Conservation (phyloP, 2,329 filamentous ascomycete species). For the Fusarium sp. region DNA sequence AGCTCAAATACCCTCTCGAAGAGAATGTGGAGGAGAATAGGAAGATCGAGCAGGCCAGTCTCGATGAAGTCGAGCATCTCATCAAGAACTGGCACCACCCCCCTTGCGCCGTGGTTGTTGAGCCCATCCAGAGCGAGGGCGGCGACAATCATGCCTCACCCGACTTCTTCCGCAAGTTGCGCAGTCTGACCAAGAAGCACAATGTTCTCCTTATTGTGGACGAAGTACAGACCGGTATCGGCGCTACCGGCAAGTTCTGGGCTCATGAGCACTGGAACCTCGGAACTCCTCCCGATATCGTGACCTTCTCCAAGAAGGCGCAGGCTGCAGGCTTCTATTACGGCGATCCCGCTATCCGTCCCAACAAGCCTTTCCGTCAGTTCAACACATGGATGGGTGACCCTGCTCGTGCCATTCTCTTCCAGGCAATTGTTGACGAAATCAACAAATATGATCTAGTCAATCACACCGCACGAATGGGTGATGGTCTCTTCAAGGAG, state of each 20-base stretch:
- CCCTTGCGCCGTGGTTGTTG: slow-evolving; percentile 82
- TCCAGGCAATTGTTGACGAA: slow-evolving; percentile 86
- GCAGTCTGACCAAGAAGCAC: slow-evolving; percentile 79
- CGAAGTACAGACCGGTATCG: slow-evolving; percentile 92
- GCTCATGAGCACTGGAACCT: slow-evolving; percentile 96
- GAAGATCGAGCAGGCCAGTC: slow-evolving; percentile 80
- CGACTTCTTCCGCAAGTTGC: slow-evolving; percentile 85
- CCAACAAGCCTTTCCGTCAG: slow-evolving; percentile 93
- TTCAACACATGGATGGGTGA: slow-evolving; percentile 99
- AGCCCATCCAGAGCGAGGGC: slow-evolving; percentile 93
- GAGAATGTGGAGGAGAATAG: slow-evolving; percentile 82
- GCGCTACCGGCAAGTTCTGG: slow-evolving; percentile 95
- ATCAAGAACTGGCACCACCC: slow-evolving; percentile 82
- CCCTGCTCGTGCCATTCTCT: slow-evolving; percentile 83
- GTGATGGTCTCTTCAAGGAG: slow-evolving; percentile 78
- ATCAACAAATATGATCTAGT: slow-evolving; percentile 81
- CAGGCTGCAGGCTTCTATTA: slow-evolving; percentile 95
- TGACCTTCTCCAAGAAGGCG: slow-evolving; percentile 95
- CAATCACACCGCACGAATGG: slow-evolving; percentile 77
- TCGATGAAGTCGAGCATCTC: slow-evolving; percentile 83
- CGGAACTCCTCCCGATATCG: slow-evolving; percentile 82
- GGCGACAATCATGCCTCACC: slow-evolving; percentile 94
- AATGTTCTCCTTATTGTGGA: slow-evolving; percentile 88
- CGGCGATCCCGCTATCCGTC: slow-evolving; percentile 78
- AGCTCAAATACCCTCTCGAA: slow-evolving; percentile 86